A percentile compares a stretch with the other conserved stretches of the same genome.
Evolutionary conservation across 176 grass and related monocot species (phyloP).

Genomic region (barley (Hordeum vulgare)): MorexV3_pseudomolecules_assembly NC_058524.1:508864640-508865139

Average conservation of each 20-base stretch:
- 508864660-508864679: slow-evolving; percentile 28
- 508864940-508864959: not conserved
- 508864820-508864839: not conserved
- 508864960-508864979: not conserved
- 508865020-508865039: not conserved
- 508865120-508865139: not conserved
- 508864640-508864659: slow-evolving; percentile 51
- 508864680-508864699: slow-evolving; percentile 29
- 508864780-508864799: slow-evolving; percentile 51
- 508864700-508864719: slow-evolving; percentile 5
- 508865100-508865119: not conserved
- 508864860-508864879: not conserved
- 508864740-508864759: slow-evolving; percentile 34
- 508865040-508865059: not conserved
- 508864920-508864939: not conserved
- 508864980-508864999: not conserved
- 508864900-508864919: not conserved
- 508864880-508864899: not conserved
- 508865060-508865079: not conserved
- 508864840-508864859: not conserved
- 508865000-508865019: not conserved
- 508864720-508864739: not conserved
- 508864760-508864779: slow-evolving; percentile 26
- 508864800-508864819: slow-evolving; percentile 34
- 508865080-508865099: not conserved